Evolutionary conservation across 225 moss, liverwort and hornwort species (phyloP).

Genomic region (Takakia lepidozioides): DNA sequence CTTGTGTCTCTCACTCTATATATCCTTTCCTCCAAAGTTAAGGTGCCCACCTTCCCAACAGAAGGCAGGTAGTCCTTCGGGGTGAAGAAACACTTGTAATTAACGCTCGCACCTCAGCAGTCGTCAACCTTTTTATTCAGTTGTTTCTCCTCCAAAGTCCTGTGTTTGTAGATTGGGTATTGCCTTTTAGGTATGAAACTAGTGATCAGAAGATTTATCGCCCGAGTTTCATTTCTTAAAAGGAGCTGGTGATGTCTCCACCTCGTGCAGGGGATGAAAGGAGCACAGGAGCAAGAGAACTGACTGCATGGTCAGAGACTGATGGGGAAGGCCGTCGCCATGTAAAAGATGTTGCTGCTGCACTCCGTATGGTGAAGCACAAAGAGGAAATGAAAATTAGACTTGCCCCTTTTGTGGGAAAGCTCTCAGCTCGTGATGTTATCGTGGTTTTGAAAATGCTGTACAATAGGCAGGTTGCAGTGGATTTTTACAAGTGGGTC

Average conservation of each 20-base stretch:
- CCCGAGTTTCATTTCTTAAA: not conserved
- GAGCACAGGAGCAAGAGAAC: conserved; percentile 1
- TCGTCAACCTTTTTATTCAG: not conserved
- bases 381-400: conserved; percentile 40
- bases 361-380: conserved; percentile 26
- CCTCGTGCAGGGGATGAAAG: conserved; percentile 27
- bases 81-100: too few species aligned
- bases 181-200: not conserved
- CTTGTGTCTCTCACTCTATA: too few species aligned
- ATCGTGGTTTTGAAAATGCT: conserved; percentile 49
- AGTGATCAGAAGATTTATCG: not conserved
- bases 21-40: too few species aligned
- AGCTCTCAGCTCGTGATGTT: conserved; percentile 35
- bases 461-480: conserved; percentile 37
- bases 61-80: too few species aligned
- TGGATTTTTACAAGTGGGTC: conserved; percentile 52
- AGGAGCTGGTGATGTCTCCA: too few species aligned
- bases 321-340: conserved; percentile 13
- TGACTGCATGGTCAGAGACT: not conserved
- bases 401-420: conserved; percentile 46
- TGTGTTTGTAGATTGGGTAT: not conserved
- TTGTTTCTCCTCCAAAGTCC: not conserved
- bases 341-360: conserved; percentile 35
- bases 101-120: not conserved
- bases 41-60: too few species aligned